phyloP scores from a whole-genome alignment of 208 protist species.

The Acanthamoeba castellanii region DNA sequence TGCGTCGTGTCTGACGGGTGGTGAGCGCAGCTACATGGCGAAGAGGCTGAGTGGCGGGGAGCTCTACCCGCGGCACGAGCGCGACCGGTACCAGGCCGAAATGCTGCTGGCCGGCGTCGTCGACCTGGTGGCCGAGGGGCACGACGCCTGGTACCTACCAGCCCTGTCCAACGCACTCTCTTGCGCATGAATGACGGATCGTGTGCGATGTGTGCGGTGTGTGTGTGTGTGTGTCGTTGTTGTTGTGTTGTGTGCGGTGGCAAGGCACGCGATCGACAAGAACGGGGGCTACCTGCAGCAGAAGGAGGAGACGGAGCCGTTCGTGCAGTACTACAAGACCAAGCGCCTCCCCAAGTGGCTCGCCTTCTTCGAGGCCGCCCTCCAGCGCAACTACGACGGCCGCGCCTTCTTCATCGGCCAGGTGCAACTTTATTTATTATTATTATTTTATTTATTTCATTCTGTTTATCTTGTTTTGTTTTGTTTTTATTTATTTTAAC shows the following conservation, averaged over 20 bases:
- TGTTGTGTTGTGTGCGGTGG: too few species aligned
- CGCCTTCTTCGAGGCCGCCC: slow-evolving; percentile 43
- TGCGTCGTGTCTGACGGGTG: too few species aligned
- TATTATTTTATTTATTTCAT: too few species aligned
- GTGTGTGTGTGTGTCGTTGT: too few species aligned
- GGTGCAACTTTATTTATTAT: neutral
- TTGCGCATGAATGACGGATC: neutral
- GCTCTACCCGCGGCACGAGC: neutral
- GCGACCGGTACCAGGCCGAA: neutral
- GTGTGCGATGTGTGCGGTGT: too few species aligned
- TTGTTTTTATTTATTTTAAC: too few species aligned
- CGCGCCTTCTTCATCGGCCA: neutral
- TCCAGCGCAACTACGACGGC: slow-evolving; percentile 12
- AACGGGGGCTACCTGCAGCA: neutral
- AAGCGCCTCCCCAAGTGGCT: slow-evolving; percentile 47
- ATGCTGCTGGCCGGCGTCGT: slow-evolving; percentile 18
- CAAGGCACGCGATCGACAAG: slow-evolving; percentile 50
- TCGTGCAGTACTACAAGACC: slow-evolving; percentile 5
- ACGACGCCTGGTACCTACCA: slow-evolving; percentile 4
- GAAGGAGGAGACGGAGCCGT: slow-evolving; percentile 1
- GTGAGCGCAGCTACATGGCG: slow-evolving; percentile 3
- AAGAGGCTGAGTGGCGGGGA: neutral
- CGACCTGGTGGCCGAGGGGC: slow-evolving; percentile 9
- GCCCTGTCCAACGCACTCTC: neutral
- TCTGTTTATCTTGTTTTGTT: neutral